A percentile compares a stretch with the other conserved stretches of the same genome.
Evolutionary conservation across 306 rosid species (phyloP).

Genomic region (Vigna angularis): DNA sequence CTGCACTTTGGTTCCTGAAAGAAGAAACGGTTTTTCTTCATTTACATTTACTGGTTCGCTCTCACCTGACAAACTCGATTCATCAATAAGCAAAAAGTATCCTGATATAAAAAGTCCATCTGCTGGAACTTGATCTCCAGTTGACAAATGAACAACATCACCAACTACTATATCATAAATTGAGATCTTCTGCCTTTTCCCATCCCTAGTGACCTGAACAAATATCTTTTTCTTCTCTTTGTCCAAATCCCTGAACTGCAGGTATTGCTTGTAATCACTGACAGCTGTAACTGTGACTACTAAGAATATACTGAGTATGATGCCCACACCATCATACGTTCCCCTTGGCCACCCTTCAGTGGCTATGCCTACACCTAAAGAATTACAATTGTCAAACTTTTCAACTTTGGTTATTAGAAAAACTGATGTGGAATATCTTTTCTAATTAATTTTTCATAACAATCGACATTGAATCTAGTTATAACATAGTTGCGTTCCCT

Average conservation of each 20-base stretch:
- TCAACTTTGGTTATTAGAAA: too few species aligned
- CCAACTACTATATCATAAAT: constrained; percentile 89
- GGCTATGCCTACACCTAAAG: constrained; percentile 82
- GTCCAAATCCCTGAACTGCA: constrained; percentile 88
- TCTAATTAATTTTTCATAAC: too few species aligned
- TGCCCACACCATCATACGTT: constrained; percentile 87
- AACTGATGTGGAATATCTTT: too few species aligned
- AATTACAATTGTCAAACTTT: neutral
- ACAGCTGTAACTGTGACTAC: constrained; percentile 90
- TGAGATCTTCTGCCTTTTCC: constrained; percentile 71
- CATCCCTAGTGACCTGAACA: constrained; percentile 83
- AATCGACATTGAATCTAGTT: too few species aligned
- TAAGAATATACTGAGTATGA: constrained; percentile 75
- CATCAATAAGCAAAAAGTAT: constrained; percentile 79
- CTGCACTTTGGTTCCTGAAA: constrained; percentile 94
- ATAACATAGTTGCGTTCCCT: too few species aligned
- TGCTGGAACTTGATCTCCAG: constrained; percentile 95
- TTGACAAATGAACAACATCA: constrained; percentile 87
- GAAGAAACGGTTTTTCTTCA: constrained; percentile 83
- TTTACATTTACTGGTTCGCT: constrained; percentile 74
- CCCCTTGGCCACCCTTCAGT: constrained; percentile 99
- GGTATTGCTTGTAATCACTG: constrained; percentile 88
- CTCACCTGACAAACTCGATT: constrained; percentile 96
- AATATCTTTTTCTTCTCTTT: constrained; percentile 87
- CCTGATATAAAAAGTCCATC: constrained; percentile 89